Evolutionary conservation across 2,329 filamentous ascomycete species (phyloP).

Genomic region (Chaetomium sp.): DNA sequence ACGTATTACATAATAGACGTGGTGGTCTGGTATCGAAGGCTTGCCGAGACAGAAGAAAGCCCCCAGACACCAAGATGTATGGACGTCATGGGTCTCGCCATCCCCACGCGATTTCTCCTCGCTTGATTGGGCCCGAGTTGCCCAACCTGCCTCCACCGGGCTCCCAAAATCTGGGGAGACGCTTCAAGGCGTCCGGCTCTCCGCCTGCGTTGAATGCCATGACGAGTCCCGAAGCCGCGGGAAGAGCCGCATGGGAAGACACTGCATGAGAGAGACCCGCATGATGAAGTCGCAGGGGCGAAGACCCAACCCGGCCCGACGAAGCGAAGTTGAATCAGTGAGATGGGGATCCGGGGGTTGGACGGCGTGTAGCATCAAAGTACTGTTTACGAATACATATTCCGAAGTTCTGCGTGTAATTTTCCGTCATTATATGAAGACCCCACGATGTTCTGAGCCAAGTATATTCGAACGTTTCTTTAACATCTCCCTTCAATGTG

Average conservation of each 20-base stretch:
- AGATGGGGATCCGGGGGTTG: too few species aligned
- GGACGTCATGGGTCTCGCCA: conserved; percentile 17
- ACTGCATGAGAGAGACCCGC: conserved; percentile 10
- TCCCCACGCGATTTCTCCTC: conserved; percentile 3
- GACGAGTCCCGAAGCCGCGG: conserved; percentile 13
- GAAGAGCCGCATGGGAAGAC: conserved; percentile 19
- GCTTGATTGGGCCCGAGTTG: conserved; percentile 15
- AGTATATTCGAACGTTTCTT: too few species aligned
- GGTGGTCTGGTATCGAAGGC: too few species aligned
- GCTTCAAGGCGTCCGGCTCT: conserved; percentile 12
- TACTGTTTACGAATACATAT: too few species aligned
- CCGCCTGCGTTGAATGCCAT: conserved; percentile 14
- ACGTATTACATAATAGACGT: too few species aligned
- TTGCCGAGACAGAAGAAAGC: too few species aligned
- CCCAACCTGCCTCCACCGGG: background rate
- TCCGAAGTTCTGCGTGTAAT: too few species aligned
- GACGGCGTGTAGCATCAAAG: too few species aligned
- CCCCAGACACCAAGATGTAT: background rate
- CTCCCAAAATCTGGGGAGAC: conserved; percentile 17
- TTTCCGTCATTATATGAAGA: too few species aligned
- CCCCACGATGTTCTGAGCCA: too few species aligned
- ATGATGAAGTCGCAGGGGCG: background rate
- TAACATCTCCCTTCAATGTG: too few species aligned
- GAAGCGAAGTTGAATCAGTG: too few species aligned
- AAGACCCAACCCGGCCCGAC: background rate